Base-by-base conservation (phyloP, 164 flowering plant genomes). In the Stephania yunnanensis region DNA sequence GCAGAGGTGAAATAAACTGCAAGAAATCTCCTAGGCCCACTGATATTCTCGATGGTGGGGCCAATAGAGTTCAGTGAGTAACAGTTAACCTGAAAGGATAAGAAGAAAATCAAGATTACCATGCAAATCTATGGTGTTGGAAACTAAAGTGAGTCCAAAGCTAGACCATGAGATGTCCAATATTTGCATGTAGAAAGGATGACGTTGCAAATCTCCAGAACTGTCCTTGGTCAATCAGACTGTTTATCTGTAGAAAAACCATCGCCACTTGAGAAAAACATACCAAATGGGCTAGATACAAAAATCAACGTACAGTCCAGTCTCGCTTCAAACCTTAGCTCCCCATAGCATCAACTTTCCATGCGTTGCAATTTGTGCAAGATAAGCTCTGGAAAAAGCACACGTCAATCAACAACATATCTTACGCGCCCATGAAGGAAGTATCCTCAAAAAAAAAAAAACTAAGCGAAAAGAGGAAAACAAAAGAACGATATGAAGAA, bases 161-260 rank as follows among this genome's bases (percentile, higher is more conserved):
- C 30, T 89, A 76, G 70, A 94, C 97, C 96, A 91, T 76, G 52
- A 94, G 92, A 75, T 94, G 98, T 70, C 85, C 90, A 69, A 89
- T 71, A 84, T 92, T 91, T 76, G 88, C 92, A 86, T 92, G 98
- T 74, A 94, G 82, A 69, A 92, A 83, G 22, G 96, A 83, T 53
- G 94, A 87, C 29, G 98, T 90, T 29, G 75, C 90, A 69, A 94
- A 86, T 87, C 98, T 92, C 98, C 98, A 94, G 10, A 89, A 61
- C 74, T 94, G 90, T 58, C 98, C 98, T 83, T 81, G 77, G 79
- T 89, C 90, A 70, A 94, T 88, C 7, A 90, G 86, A 81, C 88
- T 84, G 80, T 94, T 94, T 77, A 92, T 83, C 98, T 94, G 89
- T 44, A 72, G 68, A 70, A 55, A 13, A 73, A 73, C 30, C 46